Percentiles rank a stretch among this genome's conserved stretches.
Evolutionary conservation across 1,139 yeast genomes (phyloP).

Genomic region (Pichia terricola): DNA sequence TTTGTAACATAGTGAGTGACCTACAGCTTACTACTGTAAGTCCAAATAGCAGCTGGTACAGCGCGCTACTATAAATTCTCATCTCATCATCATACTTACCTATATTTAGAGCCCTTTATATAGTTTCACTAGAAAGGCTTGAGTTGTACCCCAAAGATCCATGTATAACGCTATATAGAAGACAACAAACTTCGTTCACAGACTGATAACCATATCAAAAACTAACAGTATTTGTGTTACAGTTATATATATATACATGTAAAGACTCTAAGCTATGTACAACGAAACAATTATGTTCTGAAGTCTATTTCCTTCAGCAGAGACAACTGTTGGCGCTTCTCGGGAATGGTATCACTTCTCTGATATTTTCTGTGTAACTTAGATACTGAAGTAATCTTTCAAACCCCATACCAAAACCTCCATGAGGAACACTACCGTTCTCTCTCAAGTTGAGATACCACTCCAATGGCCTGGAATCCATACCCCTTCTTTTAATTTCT

Average conservation of each 20-base stretch:
- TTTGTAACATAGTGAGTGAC: too few relatives aligned
- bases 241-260: background rate
- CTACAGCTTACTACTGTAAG: too few relatives aligned
- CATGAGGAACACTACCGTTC: slow-evolving; percentile 85
- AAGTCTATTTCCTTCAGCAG: slow-evolving; percentile 25
- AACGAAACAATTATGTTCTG: background rate
- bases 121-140: too few relatives aligned
- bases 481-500: slow-evolving; percentile 41
- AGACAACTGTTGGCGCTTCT: slow-evolving; percentile 40
- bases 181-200: too few relatives aligned
- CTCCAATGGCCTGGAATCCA: slow-evolving; percentile 51
- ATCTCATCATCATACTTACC: too few relatives aligned
- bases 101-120: too few relatives aligned
- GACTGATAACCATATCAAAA: too few relatives aligned
- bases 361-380: slow-evolving; percentile 61
- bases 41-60: too few relatives aligned
- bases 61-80: too few relatives aligned
- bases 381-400: slow-evolving; percentile 74
- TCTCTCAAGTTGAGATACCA: slow-evolving; percentile 76
- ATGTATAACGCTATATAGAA: too few relatives aligned
- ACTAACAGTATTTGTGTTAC: background rate
- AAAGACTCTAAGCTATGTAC: background rate
- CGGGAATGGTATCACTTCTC: slow-evolving; percentile 85
- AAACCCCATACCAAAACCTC: slow-evolving; percentile 95
- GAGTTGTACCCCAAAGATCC: too few relatives aligned